Base-by-base conservation (phyloP, 345 rosid genomes). In the Physaria fendleri region DNA sequence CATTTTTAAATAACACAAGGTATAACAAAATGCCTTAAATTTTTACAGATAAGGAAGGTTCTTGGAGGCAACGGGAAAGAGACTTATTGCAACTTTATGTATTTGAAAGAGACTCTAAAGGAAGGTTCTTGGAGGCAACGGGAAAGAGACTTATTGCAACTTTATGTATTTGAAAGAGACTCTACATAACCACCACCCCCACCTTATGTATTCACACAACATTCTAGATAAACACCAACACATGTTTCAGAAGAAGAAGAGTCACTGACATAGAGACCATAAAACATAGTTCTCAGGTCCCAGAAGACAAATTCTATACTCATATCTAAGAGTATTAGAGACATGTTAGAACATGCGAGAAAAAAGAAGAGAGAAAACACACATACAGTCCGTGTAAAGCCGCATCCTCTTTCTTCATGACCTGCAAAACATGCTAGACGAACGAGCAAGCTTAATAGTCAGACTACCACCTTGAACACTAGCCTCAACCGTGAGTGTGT, bases 391-490 rank as follows among this genome's bases (percentile, higher is more conserved):
- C 57, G 40, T 6, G 65, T 35, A 64, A 76, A 65, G 30, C 39
- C 37, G 29, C 44, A 60, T 56, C 33, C 71, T n/a, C n/a, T 60
- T 69, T 15, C 40, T 68, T 79, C 84, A 88, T 13, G 95, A 79
- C 83, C 93, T 91, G 44, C 79, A 67, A 78, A 79, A 69, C 96
- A 92, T 81, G 85, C 95, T 92, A 74, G 72, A 69, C 16, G 98
- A 84, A 45, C 93, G 90, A 67, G 82, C 72, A 78, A 88, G 75
- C 56, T 76, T 76, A 52, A 81, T 59, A 5, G 92, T 75, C 43
- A 82, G 66, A 61, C 80, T 72, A 60, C 87, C 81, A 71, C 80
- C 83, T 49, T 61, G 85, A 39, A 76, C 66, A 56, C 69, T 73
- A 10, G 85, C 70, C 81, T 82, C 90, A 2, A 70, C 72, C 64